Percentiles rank a stretch among this genome's conserved stretches.
Evolutionary conservation across 1,139 yeast genomes (phyloP).

Genomic region (Candida albicans): DNA sequence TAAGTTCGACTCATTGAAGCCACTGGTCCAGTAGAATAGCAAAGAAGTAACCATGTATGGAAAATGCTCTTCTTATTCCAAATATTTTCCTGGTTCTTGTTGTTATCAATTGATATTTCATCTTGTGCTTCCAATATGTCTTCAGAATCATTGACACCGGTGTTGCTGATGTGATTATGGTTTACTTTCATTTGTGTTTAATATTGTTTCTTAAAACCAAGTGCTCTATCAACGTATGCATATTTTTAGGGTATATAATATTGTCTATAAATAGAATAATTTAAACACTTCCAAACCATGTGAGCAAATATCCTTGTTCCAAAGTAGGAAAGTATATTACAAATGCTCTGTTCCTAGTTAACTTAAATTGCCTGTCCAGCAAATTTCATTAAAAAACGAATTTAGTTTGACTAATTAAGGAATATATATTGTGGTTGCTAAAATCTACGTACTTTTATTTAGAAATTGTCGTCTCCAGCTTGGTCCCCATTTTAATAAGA

Average conservation of each 20-base stretch:
- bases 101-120: not conserved
- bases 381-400: not conserved
- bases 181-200: not conserved
- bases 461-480: constrained; percentile 25
- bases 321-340: not conserved
- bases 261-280: too few relatives aligned
- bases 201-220: too few relatives aligned
- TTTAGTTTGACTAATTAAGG: not conserved
- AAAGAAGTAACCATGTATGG: constrained; percentile 32
- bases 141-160: not conserved
- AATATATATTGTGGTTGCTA: not conserved
- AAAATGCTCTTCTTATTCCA: constrained; percentile 22
- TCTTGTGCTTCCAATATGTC: not conserved
- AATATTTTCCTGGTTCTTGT: constrained; percentile 5
- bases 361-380: not conserved
- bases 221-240: too few relatives aligned
- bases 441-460: not conserved
- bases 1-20: constrained; percentile 45
- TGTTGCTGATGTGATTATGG: not conserved
- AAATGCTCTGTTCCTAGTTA: not conserved
- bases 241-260: too few relatives aligned
- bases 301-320: constrained; percentile 1
- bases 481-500: constrained; percentile 28
- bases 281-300: not conserved
- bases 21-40: constrained; percentile 39